Base-by-base conservation (phyloP, 768 basidiomycete species). In the Xanthoconium purpureum region DNA sequence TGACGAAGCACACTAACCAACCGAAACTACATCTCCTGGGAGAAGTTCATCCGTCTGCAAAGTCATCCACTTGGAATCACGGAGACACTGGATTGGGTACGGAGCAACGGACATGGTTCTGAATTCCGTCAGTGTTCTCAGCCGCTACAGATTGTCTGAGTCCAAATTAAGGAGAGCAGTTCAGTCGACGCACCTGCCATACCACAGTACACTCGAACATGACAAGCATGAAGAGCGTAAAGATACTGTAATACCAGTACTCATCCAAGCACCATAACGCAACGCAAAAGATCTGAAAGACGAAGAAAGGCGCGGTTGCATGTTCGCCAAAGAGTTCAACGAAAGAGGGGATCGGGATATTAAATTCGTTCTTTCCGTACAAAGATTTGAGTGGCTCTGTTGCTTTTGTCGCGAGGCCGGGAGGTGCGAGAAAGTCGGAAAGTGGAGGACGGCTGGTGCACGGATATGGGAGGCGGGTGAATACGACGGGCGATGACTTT, bases 121-220 rank as follows among this genome's bases (percentile, higher is more conserved):
- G 75, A 99, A 99, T 71, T 99, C 97, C 11, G 87, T 91, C 46
- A 98, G 73, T 6, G 97, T 99, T 64, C 84, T 80, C 17, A 98
- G 80, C n/a, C 97, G 91, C 93, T 98, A 63, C 24, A 37, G 39
- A 51, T 36, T 20, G 40, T 17, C 39, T 60, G 12, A 64, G 55
- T 44, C 5, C 3, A 32, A 32, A 10, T 9, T 5, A 42, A 8
- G 30, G 32, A 17, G 15, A 0, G 13, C 1, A 8, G 49, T 14
- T 3, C 5, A 5, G 36, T 56, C 17, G 30, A 72, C 86, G 48
- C 61, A 91, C 94, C 87, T 98, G 97, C 85, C 91, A 98, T 32
- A 98, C 96, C 24, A 97, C 94, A 2, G 97, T 98, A 74, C 95
- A 98, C 74, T 99, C 97, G 68, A 99, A 99, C 60, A 97, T 89